Conservation (phyloP, 2,329 filamentous ascomycete species). For the Cladophialophora yegresii region DNA sequence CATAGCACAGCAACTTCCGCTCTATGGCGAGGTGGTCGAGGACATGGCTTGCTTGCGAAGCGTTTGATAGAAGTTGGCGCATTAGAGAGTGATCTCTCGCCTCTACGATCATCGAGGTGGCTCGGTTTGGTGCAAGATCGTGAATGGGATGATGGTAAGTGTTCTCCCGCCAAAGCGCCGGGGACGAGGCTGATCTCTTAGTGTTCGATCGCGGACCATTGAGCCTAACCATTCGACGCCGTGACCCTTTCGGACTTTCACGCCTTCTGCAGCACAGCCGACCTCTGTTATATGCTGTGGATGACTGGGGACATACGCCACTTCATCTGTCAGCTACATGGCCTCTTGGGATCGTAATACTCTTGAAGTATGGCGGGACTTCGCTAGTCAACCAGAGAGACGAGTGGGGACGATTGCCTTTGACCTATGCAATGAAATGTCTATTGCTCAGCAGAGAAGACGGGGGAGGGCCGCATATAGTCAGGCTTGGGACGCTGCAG, state of each 20-base stretch:
- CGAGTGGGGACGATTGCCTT: background rate
- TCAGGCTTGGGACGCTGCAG: background rate
- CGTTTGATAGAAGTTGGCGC: background rate
- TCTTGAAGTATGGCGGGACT: constrained; percentile 1
- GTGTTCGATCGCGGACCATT: constrained; percentile 6
- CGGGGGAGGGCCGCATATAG: background rate
- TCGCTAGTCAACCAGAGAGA: background rate
- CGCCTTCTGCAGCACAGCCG: background rate
- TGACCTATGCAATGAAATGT: background rate
- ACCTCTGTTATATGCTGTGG: background rate
- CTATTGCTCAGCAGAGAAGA: accelerated
- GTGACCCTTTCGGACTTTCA: background rate
- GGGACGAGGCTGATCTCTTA: background rate
- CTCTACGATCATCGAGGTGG: background rate
- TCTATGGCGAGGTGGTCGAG: background rate
- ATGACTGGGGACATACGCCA: constrained; percentile 6
- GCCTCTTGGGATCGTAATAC: constrained; percentile 6
- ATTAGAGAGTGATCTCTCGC: background rate
- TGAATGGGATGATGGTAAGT: constrained; percentile 6
- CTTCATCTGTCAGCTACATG: constrained; percentile 5
- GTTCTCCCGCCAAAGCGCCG: background rate
- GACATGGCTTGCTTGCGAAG: background rate
- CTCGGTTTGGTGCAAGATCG: background rate
- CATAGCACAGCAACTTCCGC: background rate
- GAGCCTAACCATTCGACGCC: constrained; percentile 1